Percentiles rank a stretch among this genome's conserved stretches.
Conservation (phyloP, 176 grass and related monocot species). For the Chrysopogon serrulatus region DNA sequence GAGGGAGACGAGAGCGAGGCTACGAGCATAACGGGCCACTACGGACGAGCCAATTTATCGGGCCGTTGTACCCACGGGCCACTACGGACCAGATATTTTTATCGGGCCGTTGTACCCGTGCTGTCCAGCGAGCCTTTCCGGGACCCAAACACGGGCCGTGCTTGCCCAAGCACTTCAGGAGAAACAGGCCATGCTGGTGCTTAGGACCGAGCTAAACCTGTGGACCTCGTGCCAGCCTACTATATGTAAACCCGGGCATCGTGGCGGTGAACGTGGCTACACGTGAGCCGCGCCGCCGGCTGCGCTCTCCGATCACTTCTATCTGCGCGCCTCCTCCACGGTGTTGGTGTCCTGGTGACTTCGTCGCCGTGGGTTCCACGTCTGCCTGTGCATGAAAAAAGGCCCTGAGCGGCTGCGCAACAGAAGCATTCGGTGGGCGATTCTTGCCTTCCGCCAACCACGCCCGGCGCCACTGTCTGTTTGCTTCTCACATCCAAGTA, state of each 20-base stretch:
- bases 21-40: too few relatives aligned
- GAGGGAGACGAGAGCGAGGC: too few relatives aligned
- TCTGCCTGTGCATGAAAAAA: not conserved
- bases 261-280: not conserved
- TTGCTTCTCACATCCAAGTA: constrained; percentile 40
- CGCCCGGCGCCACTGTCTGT: constrained; percentile 8
- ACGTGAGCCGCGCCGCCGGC: not conserved
- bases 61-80: too few relatives aligned
- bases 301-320: too few relatives aligned
- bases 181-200: not conserved
- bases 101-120: too few relatives aligned
- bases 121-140: not conserved
- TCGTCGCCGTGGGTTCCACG: not conserved
- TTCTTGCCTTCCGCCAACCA: constrained; percentile 18
- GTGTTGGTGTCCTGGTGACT: not conserved
- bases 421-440: not conserved
- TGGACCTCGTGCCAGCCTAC: not conserved
- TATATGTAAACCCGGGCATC: not conserved
- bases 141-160: too few relatives aligned
- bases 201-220: not conserved
- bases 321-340: not conserved
- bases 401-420: not conserved
- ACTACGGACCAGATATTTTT: too few relatives aligned
- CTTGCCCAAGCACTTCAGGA: not conserved
- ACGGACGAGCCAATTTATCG: too few relatives aligned